Evolutionary conservation across 2,329 filamentous ascomycete genomes (phyloP).

Genomic region (Nemania sp.): DNA sequence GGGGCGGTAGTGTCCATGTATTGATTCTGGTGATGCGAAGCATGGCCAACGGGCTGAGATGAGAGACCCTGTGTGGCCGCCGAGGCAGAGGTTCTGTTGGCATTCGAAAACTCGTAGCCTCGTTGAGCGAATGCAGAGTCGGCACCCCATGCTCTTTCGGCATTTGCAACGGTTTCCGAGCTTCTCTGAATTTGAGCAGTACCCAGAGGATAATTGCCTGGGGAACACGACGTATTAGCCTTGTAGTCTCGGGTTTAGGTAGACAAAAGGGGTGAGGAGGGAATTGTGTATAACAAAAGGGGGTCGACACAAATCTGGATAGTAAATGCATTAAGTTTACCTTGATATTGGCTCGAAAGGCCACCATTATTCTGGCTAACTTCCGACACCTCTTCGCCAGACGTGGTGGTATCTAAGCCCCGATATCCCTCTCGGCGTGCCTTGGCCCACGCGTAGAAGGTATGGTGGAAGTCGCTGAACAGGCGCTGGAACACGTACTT

Average conservation of each 20-base stretch:
- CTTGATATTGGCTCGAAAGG: background rate
- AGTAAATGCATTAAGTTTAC: background rate
- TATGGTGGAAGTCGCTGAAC: conserved; percentile 32
- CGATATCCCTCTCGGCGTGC: background rate
- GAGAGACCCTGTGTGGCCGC: background rate
- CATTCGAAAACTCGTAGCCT: background rate
- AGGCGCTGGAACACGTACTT: conserved; percentile 34
- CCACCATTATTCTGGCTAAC: background rate
- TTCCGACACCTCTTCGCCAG: background rate
- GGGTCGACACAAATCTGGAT: background rate
- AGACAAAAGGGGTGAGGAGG: background rate
- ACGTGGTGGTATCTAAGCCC: too few species aligned
- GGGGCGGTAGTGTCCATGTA: background rate
- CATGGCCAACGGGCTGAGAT: background rate
- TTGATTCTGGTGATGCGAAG: background rate
- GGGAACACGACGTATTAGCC: background rate
- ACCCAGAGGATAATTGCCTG: background rate
- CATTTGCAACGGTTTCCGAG: background rate
- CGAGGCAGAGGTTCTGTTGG: too few species aligned
- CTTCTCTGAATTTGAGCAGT: background rate
- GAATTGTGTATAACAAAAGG: background rate
- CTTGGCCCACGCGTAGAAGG: conserved; percentile 32
- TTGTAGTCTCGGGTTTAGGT: background rate
- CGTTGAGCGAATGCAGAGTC: conserved; percentile 1
- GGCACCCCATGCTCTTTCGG: conserved; percentile 18